Evolutionary conservation across 2,329 filamentous ascomycete species (phyloP), one percentile per base, ranked within the genome.

Genomic region (Fusarium odoratissimum): DNA sequence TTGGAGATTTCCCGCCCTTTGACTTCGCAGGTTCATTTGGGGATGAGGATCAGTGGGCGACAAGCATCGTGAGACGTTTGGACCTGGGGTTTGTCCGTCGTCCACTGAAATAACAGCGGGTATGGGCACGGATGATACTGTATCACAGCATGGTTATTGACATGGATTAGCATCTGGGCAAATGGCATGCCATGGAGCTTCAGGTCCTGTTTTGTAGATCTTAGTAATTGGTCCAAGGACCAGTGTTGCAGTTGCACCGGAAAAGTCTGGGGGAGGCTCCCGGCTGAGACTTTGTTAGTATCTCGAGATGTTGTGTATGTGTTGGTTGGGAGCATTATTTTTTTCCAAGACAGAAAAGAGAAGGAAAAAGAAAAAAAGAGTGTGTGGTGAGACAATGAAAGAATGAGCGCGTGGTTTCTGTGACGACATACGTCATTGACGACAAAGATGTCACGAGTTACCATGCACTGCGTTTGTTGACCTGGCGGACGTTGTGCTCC

Each of bases 351-450:
- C 55, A 49, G 17, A 12, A 23, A 40, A 41, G 30, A 51, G n/a
- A 25, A 49, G 46, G 30, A 51, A 51, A 51, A 51, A 33, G 19
- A 38, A 52, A 52, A 23, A 44, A 37, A 51, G 23, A 9, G 21
- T 28, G 61, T 42, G 69, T 76, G 74, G 71, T 76, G 74, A 76
- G 74, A 76, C 74, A 75, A 64, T 48, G 65, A 56, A 73, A 75
- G 72, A 75, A 76, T 74, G 74, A 60, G 72, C 61, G 68, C 74
- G 65, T 76, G 72, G 74, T 76, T 76, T 67, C 74, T 72, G 66
- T 73, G 74, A 74, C 74, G 72, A 76, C 72, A 55, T 76, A 76
- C 74, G 74, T 76, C 74, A 76, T 76, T 76, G 67, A 67, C 48
- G 63, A 75, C 67, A 28, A 64, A 49, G 33, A 65, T 66, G 59